Evolutionary conservation across 2,329 filamentous ascomycete genomes (phyloP).

Genomic region (Thermomyces lanuginosus): DNA sequence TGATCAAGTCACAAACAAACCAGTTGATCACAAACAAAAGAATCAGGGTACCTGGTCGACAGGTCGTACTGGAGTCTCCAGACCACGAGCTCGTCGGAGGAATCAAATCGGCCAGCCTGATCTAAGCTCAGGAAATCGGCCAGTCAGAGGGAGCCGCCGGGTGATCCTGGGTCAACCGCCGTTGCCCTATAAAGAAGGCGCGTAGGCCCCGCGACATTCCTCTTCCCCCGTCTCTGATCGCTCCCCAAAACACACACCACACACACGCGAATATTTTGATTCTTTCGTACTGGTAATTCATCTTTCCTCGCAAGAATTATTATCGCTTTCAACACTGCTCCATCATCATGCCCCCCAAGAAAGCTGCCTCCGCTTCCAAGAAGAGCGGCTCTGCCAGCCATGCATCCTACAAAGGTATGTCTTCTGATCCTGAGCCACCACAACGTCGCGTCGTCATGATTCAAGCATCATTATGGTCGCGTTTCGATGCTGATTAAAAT

Average conservation of each 20-base stretch:
- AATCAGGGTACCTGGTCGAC: too few species aligned
- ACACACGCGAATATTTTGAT: conserved; percentile 6
- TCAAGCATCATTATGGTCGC: conserved; percentile 32
- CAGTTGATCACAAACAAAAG: too few species aligned
- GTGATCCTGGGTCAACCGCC: conserved; percentile 29
- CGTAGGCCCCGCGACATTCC: conserved; percentile 25
- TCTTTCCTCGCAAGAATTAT: conserved; percentile 5
- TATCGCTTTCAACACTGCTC: conserved; percentile 8
- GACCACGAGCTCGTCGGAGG: too few species aligned
- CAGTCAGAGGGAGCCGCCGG: conserved; percentile 3
- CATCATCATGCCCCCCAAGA: conserved; percentile 49
- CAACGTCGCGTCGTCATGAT: conserved; percentile 29
- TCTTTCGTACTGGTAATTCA: too few species aligned
- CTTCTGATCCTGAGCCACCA: conserved; percentile 28
- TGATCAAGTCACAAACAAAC: too few species aligned
- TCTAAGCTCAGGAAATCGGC: too few species aligned
- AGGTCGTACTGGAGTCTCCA: too few species aligned
- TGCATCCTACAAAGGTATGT: conserved; percentile 51
- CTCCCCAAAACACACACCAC: conserved; percentile 4
- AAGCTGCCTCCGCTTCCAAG: conserved; percentile 42
- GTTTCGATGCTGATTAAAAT: conserved; percentile 35
- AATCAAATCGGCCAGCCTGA: too few species aligned
- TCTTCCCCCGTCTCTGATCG: conserved; percentile 21
- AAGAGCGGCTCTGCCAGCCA: conserved; percentile 42
- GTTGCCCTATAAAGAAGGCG: conserved; percentile 28